Evolutionary conservation across 139 green algal genomes (phyloP), one percentile per base, ranked within the genome.

Genomic region (Prasinococcaceae sp.): DNA sequence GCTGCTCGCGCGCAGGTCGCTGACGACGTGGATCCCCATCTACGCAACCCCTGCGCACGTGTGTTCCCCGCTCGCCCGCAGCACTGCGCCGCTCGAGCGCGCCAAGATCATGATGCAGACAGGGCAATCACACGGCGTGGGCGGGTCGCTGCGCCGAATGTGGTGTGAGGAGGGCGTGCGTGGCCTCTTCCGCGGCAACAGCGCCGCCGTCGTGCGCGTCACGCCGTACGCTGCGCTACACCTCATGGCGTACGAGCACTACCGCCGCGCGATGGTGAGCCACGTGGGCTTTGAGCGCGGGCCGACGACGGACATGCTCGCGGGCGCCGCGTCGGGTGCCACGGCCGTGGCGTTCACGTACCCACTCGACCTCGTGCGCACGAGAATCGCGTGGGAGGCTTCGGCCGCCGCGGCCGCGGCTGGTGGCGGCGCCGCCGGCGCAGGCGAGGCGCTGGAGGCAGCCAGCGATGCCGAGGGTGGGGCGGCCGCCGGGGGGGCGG

Each of bases 191-290:
- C 88, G 72, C 47, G 86, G 86, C 25, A 95, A 95, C 50, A 68
- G 65, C 24, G 86, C 86, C 17, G 83, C 64, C 39, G 83, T 93
- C 20, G 54, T 84, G 44, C 71, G 86, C 17, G 92, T 95, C 54
- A 68, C 94, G 23, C 86, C 86, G 0, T 95, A 95, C 55, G 71
- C 84, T 0, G 79, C 85, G 10, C 65, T 94, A 4, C 84, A 95
- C 73, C 94, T 90, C 55, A 64, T 68, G n/a, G 52, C 72, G 0
- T 95, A 94, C 40, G 86, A 95, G 72, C 68, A 76, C 19, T 92
- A 82, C 66, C 60, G 80, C 0, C 57, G 75, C 0, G 19, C 54
- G 17, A 47, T 90, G 17, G 42, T 78, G 20, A 40, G 69, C 1
- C 24, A 42, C n/a, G 37, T 61, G 24, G 1, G 32, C 9, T 17